Base-by-base conservation (phyloP, 1,139 yeast genomes). In the Blastobotrys malaysiensis region DNA sequence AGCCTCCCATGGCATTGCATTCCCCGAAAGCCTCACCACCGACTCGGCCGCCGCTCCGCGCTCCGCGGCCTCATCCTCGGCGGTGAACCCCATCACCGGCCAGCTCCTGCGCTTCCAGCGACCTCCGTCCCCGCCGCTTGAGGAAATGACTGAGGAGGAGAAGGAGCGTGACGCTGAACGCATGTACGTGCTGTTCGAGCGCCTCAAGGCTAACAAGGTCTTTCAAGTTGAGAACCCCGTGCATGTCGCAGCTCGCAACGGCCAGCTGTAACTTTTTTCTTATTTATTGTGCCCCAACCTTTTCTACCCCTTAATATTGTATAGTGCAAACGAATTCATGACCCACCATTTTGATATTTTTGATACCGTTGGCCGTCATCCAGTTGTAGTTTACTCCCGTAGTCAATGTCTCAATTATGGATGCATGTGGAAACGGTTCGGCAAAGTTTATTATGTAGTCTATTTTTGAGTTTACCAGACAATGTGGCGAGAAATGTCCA, bases 121-220 rank as follows among this genome's bases (percentile, higher is more conserved):
- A 9, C 49, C 48, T 5, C 39, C 20, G 13, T 14, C 48, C 26
- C 44, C 55, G 26, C 49, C 43, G 9, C 46, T 21, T 19, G 55
- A 55, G 31, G 61, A 58, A 18, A 69, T 79, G 71, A 72, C 80
- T 1, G 74, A 72, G n/a, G 79, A 76, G 53, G 84, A 81, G 59
- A 80, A 80, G 61, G 81, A 79, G 56, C 64, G 65, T 9, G 84
- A 81, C 60, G 80, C 83, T 1, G 83, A 79, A 53, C 73, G 77
- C 59, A 65, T 81, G 62, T 78, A 76, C 62, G 76, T 72, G 2
- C 56, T 80, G 3, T 79, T 81, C 60, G 82, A 78, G 44, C 67
- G 79, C 58, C 73, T 78, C 69, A 73, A 73, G 61, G 52, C 53
- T 13, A 75, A 71, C 53, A 79, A 82, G 0, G 67, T 77, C 0